These are phyloP conservation scores for Cyclostephanos tholiformis DNA, from an alignment of 108 stramenopile species.

Conservation along the genomic window DNA sequence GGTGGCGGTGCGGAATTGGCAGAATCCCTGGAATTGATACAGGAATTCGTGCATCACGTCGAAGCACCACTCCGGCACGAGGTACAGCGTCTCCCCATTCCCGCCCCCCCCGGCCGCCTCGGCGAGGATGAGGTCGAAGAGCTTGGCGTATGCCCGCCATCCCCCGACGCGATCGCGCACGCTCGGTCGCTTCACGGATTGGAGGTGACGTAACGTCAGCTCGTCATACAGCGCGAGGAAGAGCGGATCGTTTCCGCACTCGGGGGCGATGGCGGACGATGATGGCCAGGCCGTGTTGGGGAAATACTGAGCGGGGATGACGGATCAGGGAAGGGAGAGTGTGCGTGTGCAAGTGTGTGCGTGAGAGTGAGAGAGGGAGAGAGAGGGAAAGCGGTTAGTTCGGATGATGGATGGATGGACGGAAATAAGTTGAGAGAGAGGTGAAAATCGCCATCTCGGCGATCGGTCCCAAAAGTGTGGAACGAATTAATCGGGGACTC, in stretches of 20 bases:
- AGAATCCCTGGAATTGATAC: conserved; percentile 98
- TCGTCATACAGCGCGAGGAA: conserved; percentile 89
- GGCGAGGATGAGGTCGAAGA: conserved; percentile 82
- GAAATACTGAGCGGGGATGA: conserved; percentile 65
- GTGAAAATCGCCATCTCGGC: no score
- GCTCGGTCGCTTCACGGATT: conserved; percentile 76
- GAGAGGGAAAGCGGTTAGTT: no score
- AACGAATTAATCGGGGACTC: no score
- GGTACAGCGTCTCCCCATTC: conserved; percentile 54
- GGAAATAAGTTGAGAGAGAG: no score
- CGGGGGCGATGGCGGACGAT: conserved; percentile 71
- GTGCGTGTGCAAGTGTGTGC: no score
- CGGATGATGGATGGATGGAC: no score
- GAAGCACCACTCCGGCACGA: conserved; percentile 96
- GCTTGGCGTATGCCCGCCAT: conserved; percentile 84
- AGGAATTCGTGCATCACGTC: conserved; percentile 99
- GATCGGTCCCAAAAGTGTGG: no score
- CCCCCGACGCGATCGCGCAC: conserved; percentile 87
- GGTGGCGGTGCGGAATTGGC: conserved; percentile 89
- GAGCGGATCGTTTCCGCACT: conserved; percentile 86
- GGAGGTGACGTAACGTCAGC: conserved; percentile 84
- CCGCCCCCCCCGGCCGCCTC: conserved; percentile 41
- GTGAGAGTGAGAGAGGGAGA: not conserved
- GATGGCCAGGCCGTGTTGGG: conserved; percentile 81
- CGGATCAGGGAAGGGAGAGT: no score